Conservation (phyloP, 2,329 filamentous ascomycete species). For the Epichloe sibirici region DNA sequence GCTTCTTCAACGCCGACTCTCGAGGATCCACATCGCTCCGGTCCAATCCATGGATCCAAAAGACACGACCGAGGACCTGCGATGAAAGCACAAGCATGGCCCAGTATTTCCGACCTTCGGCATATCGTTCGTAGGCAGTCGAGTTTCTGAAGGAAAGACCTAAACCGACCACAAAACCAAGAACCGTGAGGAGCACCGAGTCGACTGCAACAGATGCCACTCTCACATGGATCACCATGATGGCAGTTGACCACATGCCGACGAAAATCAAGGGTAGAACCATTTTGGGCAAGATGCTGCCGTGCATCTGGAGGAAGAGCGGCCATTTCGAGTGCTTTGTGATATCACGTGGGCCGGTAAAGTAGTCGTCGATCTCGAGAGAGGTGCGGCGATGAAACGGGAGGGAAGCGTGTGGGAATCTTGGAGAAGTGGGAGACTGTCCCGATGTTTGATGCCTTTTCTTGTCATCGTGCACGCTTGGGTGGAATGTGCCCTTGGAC, state of each 20-base stretch:
- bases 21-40: slow-evolving; percentile 39
- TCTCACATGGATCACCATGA: slow-evolving; percentile 40
- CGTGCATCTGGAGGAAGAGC: slow-evolving; percentile 62
- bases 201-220: slow-evolving; percentile 29
- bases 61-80: slow-evolving; percentile 59
- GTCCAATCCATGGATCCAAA: slow-evolving; percentile 70
- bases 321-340: slow-evolving; percentile 67
- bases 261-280: slow-evolving; percentile 55
- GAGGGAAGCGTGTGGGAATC: not conserved
- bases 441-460: not conserved
- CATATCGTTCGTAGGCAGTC: slow-evolving; percentile 64
- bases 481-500: not conserved
- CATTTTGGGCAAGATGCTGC: slow-evolving; percentile 63
- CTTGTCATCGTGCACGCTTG: not conserved
- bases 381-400: slow-evolving; percentile 18
- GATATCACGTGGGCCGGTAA: slow-evolving; percentile 55
- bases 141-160: slow-evolving; percentile 67
- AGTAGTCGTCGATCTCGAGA: slow-evolving; percentile 48
- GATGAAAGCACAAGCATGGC: slow-evolving; percentile 47
- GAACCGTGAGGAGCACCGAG: slow-evolving; percentile 52
- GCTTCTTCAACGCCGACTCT: slow-evolving; percentile 56
- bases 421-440: slow-evolving; percentile 1
- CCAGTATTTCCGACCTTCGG: slow-evolving; percentile 53
- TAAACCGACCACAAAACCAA: slow-evolving; percentile 72
- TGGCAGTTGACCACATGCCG: slow-evolving; percentile 50